A percentile compares a stretch with the other conserved stretches of the same genome.
These are phyloP conservation scores for Fraxinus latifolia DNA, from an alignment of 305 asterid genomes.

Conservation along the genomic window DNA sequence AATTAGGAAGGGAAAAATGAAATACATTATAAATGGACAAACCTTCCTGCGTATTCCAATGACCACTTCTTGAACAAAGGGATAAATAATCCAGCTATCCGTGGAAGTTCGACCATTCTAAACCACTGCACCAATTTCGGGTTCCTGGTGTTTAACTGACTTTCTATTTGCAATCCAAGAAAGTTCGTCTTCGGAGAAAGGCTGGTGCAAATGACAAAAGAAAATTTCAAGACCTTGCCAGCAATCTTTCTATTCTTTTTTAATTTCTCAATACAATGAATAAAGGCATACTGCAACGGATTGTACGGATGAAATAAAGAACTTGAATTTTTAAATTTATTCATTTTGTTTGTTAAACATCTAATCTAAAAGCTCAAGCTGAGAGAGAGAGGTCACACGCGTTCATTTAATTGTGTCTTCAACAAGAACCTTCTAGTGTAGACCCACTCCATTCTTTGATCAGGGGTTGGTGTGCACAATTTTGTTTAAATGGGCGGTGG, in stretches of 20 bases:
- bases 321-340: not conserved
- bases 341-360: not conserved
- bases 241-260: not conserved
- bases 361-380: not conserved
- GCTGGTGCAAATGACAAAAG: constrained; percentile 40
- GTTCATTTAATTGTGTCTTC: not conserved
- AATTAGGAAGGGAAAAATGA: not conserved
- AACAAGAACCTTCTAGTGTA: not conserved
- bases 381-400: not conserved
- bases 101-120: constrained; percentile 58
- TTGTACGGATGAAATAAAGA: not conserved
- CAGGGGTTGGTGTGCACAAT: not conserved
- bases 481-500: not conserved
- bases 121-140: constrained; percentile 63
- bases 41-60: constrained; percentile 81
- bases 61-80: constrained; percentile 83
- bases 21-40: constrained; percentile 2
- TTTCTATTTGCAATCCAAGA: constrained; percentile 51
- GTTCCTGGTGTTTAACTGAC: constrained; percentile 42
- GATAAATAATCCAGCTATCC: constrained; percentile 49
- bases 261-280: constrained; percentile 12
- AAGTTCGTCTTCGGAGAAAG: constrained; percentile 45
- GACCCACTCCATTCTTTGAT: not conserved
- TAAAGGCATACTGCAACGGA: constrained; percentile 16
- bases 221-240: constrained; percentile 21